A percentile compares a stretch with the other conserved stretches of the same genome.
These are phyloP conservation scores for Dovyalis caffra DNA, from an alignment of 345 rosid genomes.

Conservation along the genomic window DNA sequence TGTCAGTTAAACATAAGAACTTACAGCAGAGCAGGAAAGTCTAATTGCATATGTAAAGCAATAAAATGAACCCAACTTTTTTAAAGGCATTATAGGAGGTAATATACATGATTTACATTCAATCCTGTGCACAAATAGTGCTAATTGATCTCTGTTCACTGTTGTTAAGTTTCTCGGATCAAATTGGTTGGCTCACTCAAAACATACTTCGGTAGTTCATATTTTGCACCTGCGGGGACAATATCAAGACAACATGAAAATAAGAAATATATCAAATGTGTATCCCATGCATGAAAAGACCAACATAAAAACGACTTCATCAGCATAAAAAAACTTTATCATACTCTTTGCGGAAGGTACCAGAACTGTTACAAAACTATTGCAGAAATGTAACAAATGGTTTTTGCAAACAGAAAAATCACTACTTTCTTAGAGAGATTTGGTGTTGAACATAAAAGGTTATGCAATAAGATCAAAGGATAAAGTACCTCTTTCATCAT, in stretches of 20 bases:
- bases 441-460: background rate
- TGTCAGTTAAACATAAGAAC: constrained; percentile 4
- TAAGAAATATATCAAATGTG: background rate
- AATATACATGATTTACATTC: constrained; percentile 28
- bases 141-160: background rate
- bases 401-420: background rate
- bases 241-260: background rate
- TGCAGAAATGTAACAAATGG: background rate
- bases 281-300: background rate
- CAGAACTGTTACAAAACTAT: background rate
- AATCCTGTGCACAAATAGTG: constrained; percentile 8
- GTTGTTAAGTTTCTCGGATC: constrained; percentile 35
- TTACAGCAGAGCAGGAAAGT: background rate
- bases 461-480: background rate
- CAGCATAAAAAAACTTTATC: background rate
- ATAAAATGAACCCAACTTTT: constrained; percentile 7
- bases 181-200: constrained; percentile 79
- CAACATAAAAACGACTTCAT: background rate
- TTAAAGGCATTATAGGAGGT: constrained; percentile 5
- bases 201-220: constrained; percentile 78
- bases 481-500: constrained; percentile 72
- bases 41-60: background rate
- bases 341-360: background rate
- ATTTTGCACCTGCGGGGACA: constrained; percentile 69
- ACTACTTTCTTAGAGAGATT: background rate